Evolutionary conservation across 2,329 filamentous ascomycete genomes (phyloP).

Genomic region (Polytolypa hystricis): DNA sequence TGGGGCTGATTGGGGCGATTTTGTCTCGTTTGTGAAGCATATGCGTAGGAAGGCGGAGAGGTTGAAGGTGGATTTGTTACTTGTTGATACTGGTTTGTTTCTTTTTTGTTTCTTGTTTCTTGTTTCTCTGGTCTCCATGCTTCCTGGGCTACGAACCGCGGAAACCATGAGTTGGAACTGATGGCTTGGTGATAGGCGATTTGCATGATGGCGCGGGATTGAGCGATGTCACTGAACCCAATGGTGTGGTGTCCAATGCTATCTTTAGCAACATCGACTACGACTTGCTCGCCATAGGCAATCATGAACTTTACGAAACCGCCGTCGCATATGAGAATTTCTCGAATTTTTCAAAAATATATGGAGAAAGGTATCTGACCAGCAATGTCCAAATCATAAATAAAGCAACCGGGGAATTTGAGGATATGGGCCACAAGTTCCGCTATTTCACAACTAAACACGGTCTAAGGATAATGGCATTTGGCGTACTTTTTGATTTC

Average conservation of each 20-base stretch:
- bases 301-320: slow-evolving; percentile 55
- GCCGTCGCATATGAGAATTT: slow-evolving; percentile 53
- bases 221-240: slow-evolving; percentile 48
- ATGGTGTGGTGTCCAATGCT: slow-evolving; percentile 44
- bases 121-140: slow-evolving; percentile 1
- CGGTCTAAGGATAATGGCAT: slow-evolving; percentile 42
- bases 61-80: slow-evolving; percentile 48
- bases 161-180: not conserved
- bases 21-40: slow-evolving; percentile 47
- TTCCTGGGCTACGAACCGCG: not conserved
- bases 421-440: slow-evolving; percentile 38
- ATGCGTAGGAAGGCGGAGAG: slow-evolving; percentile 49
- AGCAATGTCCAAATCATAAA: slow-evolving; percentile 43
- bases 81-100: slow-evolving; percentile 46
- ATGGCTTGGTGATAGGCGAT: slow-evolving; percentile 33
- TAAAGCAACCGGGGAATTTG: slow-evolving; percentile 31
- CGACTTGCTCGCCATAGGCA: slow-evolving; percentile 46
- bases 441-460: slow-evolving; percentile 41
- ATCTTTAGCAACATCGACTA: slow-evolving; percentile 45
- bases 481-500: slow-evolving; percentile 41
- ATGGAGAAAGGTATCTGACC: slow-evolving; percentile 43
- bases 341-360: slow-evolving; percentile 47
- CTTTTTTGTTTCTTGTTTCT: slow-evolving; percentile 14
- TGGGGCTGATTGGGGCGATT: slow-evolving; percentile 57
- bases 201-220: slow-evolving; percentile 56